Percentiles rank a stretch among this genome's conserved stretches.
Evolutionary conservation across 352 stramenopile genomes (phyloP).

Genomic region (Phytophthora chlamydospora): DNA sequence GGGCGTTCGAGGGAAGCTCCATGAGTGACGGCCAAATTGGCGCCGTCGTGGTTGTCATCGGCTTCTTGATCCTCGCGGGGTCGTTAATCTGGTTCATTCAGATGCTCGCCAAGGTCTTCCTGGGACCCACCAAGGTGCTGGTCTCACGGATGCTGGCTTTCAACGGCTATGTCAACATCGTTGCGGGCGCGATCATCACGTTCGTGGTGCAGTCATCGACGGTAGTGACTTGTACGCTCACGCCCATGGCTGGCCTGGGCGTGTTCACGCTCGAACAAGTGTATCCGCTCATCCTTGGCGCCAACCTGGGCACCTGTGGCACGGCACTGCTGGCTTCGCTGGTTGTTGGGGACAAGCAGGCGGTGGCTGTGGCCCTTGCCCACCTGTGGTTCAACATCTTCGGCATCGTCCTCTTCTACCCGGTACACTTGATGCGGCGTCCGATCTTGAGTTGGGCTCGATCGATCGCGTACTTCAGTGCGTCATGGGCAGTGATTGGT

Average conservation of each 20-base stretch:
- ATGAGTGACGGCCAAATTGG: conserved; percentile 47
- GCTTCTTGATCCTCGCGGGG: conserved; percentile 45
- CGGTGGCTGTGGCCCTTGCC: conserved; percentile 85
- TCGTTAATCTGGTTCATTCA: conserved; percentile 50
- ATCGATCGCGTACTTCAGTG: conserved; percentile 66
- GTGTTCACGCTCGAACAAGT: conserved; percentile 89
- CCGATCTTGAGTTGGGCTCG: conserved; percentile 75
- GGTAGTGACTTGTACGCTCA: conserved; percentile 89
- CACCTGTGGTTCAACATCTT: conserved; percentile 94
- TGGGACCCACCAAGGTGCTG: conserved; percentile 80
- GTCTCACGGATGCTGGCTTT: conserved; percentile 86
- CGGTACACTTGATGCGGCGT: conserved; percentile 79
- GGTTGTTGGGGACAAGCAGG: conserved; percentile 70
- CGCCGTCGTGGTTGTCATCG: conserved; percentile 46
- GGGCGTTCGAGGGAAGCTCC: conserved; percentile 33
- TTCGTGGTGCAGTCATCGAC: conserved; percentile 90
- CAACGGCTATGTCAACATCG: conserved; percentile 88
- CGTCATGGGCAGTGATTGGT: conserved; percentile 51
- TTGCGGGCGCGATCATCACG: conserved; percentile 80
- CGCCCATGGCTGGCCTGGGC: conserved; percentile 86
- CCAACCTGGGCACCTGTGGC: conserved; percentile 91
- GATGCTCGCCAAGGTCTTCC: conserved; percentile 62
- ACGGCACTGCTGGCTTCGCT: conserved; percentile 88
- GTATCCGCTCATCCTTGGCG: conserved; percentile 90
- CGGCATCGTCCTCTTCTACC: conserved; percentile 91